These are phyloP conservation scores for Venturia aucupariae DNA, from an alignment of 2,329 filamentous ascomycete species.

Conservation along the genomic window DNA sequence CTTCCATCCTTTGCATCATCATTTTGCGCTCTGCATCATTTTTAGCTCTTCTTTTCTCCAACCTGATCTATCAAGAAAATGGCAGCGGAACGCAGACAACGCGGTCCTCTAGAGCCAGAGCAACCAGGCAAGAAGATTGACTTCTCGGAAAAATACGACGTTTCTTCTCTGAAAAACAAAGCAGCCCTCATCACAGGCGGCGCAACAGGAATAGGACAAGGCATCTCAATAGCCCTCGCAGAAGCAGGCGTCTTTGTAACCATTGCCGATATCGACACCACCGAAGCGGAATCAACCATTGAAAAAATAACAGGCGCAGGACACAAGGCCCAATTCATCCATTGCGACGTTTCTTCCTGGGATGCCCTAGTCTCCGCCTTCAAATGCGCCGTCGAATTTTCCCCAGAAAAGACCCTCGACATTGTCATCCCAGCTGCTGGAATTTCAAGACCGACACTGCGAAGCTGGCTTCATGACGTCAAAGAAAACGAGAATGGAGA, in stretches of 20 bases:
- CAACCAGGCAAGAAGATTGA: conserved; percentile 12
- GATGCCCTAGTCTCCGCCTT: conserved; percentile 22
- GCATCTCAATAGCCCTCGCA: conserved; percentile 19
- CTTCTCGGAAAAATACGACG: conserved; percentile 18
- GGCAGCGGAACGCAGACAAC: neutral
- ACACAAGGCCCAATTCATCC: neutral
- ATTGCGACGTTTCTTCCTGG: neutral
- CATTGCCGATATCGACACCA: conserved; percentile 12
- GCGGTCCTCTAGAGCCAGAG: neutral
- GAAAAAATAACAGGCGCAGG: neutral
- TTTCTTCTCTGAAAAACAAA: conserved; percentile 18
- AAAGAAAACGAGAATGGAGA: conserved; percentile 11
- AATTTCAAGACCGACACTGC: conserved; percentile 13
- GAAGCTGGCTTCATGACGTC: neutral
- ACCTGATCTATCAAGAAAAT: neutral
- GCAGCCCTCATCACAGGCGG: conserved; percentile 23
- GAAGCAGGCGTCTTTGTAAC: conserved; percentile 16
- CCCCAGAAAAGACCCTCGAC: conserved; percentile 22
- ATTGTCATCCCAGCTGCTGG: conserved; percentile 26
- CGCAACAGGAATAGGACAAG: conserved; percentile 21
- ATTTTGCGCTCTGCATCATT: neutral
- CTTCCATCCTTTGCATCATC: too few relatives aligned
- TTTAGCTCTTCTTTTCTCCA: neutral
- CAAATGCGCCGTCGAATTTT: conserved; percentile 23
- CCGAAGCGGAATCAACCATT: neutral